These are phyloP conservation scores for Actinidia arguta DNA, from an alignment of 179 eudicot genomes.

Conservation along the genomic window DNA sequence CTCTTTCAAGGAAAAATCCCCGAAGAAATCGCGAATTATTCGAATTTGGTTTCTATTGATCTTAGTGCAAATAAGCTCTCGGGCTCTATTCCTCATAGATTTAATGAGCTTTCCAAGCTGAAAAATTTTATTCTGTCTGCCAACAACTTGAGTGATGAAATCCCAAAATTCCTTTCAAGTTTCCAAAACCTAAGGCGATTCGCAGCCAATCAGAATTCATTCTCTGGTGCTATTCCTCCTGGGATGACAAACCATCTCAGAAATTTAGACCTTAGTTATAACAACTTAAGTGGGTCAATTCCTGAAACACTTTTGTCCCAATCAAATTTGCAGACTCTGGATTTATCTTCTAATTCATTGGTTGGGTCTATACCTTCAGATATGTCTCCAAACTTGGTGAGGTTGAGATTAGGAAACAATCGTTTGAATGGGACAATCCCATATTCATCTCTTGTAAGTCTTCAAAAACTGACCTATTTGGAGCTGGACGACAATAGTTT, in stretches of 20 bases:
- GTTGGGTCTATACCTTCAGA: conserved; percentile 57
- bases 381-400: conserved; percentile 33
- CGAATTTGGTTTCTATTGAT: conserved; percentile 62
- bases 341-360: conserved; percentile 60
- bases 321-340: conserved; percentile 56
- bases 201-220: conserved; percentile 69
- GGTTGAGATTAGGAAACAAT: conserved; percentile 28
- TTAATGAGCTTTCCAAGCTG: conserved; percentile 54
- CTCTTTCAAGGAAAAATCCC: conserved; percentile 48
- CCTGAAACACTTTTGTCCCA: conserved; percentile 58
- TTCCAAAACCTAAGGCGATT: conserved; percentile 57
- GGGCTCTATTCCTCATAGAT: conserved; percentile 51
- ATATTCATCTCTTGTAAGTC: conserved; percentile 34
- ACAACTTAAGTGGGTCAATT: conserved; percentile 53
- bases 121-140: conserved; percentile 55
- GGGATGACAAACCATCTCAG: conserved; percentile 51
- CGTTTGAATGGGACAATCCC: conserved; percentile 52
- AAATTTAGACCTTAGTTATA: conserved; percentile 77
- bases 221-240: conserved; percentile 64
- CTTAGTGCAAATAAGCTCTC: conserved; percentile 52
- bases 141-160: conserved; percentile 55
- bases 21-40: conserved; percentile 42
- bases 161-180: conserved; percentile 48
- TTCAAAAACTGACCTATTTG: conserved; percentile 57
- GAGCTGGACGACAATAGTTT: conserved; percentile 67